Conservation (phyloP, 2,329 filamentous ascomycete species). For the Botrytis medusae region DNA sequence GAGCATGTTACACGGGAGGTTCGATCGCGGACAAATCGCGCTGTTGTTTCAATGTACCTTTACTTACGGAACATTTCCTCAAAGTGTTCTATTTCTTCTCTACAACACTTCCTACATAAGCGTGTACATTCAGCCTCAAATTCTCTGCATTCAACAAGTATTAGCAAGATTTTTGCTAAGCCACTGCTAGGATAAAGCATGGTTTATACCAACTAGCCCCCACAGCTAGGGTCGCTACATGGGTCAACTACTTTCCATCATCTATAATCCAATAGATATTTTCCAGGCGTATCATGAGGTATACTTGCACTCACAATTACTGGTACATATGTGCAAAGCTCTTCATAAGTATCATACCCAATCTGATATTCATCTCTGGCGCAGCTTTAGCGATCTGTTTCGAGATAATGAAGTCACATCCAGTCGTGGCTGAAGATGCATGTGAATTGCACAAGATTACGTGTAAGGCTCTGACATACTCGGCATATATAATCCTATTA, state of each 20-base stretch:
- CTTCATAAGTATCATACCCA: not conserved
- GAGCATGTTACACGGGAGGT: not conserved
- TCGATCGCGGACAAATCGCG: not conserved
- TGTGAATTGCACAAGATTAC: not conserved
- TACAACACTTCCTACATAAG: not conserved
- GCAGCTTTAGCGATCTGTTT: not conserved
- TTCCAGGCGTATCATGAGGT: not conserved
- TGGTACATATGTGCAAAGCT: not conserved
- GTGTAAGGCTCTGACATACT: not conserved
- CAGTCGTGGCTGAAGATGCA: not conserved
- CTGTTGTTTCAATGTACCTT: not conserved
- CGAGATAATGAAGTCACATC: not conserved
- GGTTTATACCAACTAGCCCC: not conserved
- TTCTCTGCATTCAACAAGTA: not conserved
- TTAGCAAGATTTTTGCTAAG: not conserved
- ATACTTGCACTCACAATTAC: not conserved
- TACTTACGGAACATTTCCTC: too few species aligned
- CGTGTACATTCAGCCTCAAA: not conserved
- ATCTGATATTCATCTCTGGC: not conserved
- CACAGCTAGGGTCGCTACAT: not conserved
- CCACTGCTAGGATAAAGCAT: not conserved
- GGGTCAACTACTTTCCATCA: not conserved
- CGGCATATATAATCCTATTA: not conserved
- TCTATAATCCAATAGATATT: not conserved
- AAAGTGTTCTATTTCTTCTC: not conserved